Evolutionary conservation across 2,329 filamentous ascomycete species (phyloP).

Genomic region (Rosellinia necatrix): DNA sequence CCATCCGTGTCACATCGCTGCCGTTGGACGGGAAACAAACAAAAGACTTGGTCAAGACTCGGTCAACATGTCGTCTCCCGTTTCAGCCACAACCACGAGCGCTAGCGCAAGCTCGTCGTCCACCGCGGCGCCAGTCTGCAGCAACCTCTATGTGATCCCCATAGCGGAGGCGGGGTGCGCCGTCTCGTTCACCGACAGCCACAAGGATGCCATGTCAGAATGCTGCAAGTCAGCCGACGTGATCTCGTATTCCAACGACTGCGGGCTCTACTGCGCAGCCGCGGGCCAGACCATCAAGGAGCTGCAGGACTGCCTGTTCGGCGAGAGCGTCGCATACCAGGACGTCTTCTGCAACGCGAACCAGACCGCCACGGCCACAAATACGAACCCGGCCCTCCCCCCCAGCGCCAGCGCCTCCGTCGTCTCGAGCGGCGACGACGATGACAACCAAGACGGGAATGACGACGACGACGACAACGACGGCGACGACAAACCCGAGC

Average conservation of each 20-base stretch:
- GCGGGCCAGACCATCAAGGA: constrained; percentile 44
- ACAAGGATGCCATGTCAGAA: constrained; percentile 48
- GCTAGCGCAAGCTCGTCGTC: neutral
- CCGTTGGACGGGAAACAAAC: neutral
- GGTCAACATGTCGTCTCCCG: constrained; percentile 3
- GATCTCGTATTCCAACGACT: constrained; percentile 51
- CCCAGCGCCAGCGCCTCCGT: constrained; percentile 42
- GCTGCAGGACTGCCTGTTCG: constrained; percentile 46
- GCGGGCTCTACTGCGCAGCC: constrained; percentile 56
- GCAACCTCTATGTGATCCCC: constrained; percentile 49
- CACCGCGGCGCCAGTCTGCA: constrained; percentile 25
- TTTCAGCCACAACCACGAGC: neutral
- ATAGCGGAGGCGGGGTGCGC: constrained; percentile 51
- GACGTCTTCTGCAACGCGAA: constrained; percentile 52
- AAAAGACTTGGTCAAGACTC: neutral
- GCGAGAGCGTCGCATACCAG: constrained; percentile 43
- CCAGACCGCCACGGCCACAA: constrained; percentile 43
- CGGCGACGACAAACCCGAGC: neutral
- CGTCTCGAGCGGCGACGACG: constrained; percentile 31
- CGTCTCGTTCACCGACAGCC: constrained; percentile 45
- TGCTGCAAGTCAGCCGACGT: constrained; percentile 53
- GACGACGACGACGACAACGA: constrained; percentile 17
- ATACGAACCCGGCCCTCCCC: constrained; percentile 22
- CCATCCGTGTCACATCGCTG: neutral
- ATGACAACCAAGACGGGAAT: constrained; percentile 10